Conservation (phyloP, 1,139 yeast species). For the Zygosaccharomyces sapae region DNA sequence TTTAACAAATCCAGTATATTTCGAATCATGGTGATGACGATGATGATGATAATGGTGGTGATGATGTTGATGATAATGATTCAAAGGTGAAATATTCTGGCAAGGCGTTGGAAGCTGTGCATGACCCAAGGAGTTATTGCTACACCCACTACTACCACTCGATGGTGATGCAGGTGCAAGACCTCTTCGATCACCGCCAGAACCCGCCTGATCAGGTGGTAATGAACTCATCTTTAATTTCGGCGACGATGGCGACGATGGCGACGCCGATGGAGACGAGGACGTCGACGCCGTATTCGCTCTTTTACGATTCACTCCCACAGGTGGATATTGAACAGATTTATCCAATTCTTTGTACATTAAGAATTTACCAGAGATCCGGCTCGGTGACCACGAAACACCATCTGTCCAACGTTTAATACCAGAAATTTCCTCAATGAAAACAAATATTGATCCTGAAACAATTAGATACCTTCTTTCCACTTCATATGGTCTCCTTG, state of each 20-base stretch:
- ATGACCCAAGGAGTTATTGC: not conserved
- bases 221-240: not conserved
- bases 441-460: conserved; percentile 80
- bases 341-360: conserved; percentile 73
- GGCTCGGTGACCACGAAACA: conserved; percentile 83
- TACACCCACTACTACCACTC: not conserved
- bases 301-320: conserved; percentile 12
- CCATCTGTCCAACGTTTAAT: conserved; percentile 96
- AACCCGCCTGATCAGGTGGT: not conserved
- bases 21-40: conserved; percentile 45
- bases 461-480: conserved; percentile 64
- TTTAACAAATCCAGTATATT: conserved; percentile 73
- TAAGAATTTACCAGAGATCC: conserved; percentile 77
- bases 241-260: not conserved
- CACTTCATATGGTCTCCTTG: conserved; percentile 76
- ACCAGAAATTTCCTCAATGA: conserved; percentile 76
- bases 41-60: conserved; percentile 13
- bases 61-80: not conserved
- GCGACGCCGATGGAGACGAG: not conserved
- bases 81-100: conserved; percentile 4
- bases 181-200: not conserved
- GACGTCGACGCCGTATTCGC: not conserved
- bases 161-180: not conserved
- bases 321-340: conserved; percentile 2
- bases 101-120: not conserved